Base-by-base conservation (phyloP, 2,329 filamentous ascomycete genomes). In the Fusarium odoratissimum region DNA sequence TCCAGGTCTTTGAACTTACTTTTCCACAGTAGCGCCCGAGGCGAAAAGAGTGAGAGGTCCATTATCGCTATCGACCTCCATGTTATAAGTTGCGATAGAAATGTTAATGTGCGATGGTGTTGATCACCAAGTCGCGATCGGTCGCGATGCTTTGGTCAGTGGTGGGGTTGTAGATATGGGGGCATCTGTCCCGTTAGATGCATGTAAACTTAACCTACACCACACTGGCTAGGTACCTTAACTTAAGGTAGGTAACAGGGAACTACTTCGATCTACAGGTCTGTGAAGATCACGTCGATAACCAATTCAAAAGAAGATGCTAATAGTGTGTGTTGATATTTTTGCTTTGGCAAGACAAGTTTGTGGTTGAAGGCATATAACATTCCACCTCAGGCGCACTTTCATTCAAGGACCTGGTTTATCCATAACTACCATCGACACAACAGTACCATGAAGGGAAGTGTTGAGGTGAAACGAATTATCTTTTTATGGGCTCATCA, bases 1-100 rank as follows among this genome's bases (percentile, higher is more conserved):
- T 44, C 42, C 23, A 55, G 30, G 33, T 35, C 44, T 72, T 63
- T 45, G 33, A 30, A 33, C 88, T 81, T 83, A 91, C 90, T 85
- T 86, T 76, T 90, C 86, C 71, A 91, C 86, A 23, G 83, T 75
- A 25, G 83, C 85, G 71, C 89, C 89, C 23, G 82, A 79, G 28
- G 89, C 87, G 72, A 90, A 82, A 66, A 73, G 83, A 70, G 77
- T 79, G 72, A 90, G 81, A 35, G 85, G 79, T 35, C 84, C 86
- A 52, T 88, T 86, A 70, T 88, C 87, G 48, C 80, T 81, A 69
- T 90, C 89, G 40, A 87, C 83, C 62, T 90, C 88, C 88, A 90
- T 90, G 48, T 71, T 71, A 51, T 83, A 71, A 74, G 70, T 75
- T 69, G 66, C 54, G 67, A 64, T 54, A 61, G 55, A 44, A 40